Evolutionary conservation across 1,284 basidiomycete genomes (phyloP).

Genomic region (Sporisorium sorghi): DNA sequence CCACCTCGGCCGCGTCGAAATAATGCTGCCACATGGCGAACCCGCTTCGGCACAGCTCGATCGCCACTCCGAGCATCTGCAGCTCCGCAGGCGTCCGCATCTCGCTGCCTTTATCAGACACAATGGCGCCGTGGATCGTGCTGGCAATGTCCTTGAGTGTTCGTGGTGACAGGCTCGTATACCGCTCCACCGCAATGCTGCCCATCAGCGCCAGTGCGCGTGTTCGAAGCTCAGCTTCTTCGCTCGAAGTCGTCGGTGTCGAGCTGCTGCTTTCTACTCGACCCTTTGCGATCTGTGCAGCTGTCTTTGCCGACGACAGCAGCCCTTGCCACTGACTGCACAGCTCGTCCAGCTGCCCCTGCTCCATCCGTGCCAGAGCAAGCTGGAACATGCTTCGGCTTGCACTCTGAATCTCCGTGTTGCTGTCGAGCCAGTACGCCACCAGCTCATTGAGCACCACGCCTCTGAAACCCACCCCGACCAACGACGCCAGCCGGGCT

Average conservation of each 20-base stretch:
- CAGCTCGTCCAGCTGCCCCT: slow-evolving; percentile 39
- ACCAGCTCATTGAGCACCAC: slow-evolving; percentile 81
- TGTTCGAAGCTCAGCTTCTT: slow-evolving; percentile 16
- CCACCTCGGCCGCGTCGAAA: slow-evolving; percentile 87
- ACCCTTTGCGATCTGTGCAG: not conserved
- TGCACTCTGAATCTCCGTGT: slow-evolving; percentile 48
- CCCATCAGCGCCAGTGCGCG: slow-evolving; percentile 46
- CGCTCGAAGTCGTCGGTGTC: not conserved
- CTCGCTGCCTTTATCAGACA: slow-evolving; percentile 30
- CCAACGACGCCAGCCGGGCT: slow-evolving; percentile 12
- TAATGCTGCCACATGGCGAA: slow-evolving; percentile 95
- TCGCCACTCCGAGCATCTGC: slow-evolving; percentile 76
- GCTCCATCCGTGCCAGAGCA: slow-evolving; percentile 19
- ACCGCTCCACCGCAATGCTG: slow-evolving; percentile 83
- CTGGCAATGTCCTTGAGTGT: slow-evolving; percentile 83
- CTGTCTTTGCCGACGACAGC: slow-evolving; percentile 10
- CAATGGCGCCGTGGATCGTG: slow-evolving; percentile 74
- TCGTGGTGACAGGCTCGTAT: slow-evolving; percentile 80
- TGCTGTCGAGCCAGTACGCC: slow-evolving; percentile 68
- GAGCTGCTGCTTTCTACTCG: slow-evolving; percentile 15
- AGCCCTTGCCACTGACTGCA: slow-evolving; percentile 65
- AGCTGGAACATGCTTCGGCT: slow-evolving; percentile 33
- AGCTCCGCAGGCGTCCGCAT: slow-evolving; percentile 70
- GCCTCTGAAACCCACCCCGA: slow-evolving; percentile 31
- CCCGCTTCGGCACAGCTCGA: slow-evolving; percentile 88